Evolutionary conservation across 495 filamentous ascomycete species (phyloP).

Genomic region (Xylaria scruposa): DNA sequence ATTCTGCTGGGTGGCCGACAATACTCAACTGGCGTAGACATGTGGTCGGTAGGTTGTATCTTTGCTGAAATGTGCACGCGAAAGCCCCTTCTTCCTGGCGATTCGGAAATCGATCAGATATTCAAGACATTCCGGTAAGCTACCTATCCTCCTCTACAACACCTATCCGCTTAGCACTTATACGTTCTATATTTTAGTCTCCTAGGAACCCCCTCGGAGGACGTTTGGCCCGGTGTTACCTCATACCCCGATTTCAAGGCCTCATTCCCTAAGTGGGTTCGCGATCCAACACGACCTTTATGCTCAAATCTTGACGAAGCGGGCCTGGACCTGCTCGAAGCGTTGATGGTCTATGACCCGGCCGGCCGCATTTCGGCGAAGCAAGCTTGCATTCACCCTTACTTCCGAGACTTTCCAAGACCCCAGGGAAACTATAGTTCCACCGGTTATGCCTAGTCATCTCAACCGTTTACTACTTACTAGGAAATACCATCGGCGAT

Average conservation of each 20-base stretch:
- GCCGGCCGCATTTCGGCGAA: conserved; percentile 94
- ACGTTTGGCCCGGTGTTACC: conserved; percentile 93
- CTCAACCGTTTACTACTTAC: not conserved
- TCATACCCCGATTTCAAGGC: conserved; percentile 97
- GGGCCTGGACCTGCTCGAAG: conserved; percentile 89
- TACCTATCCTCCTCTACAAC: not conserved
- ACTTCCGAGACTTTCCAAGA: conserved; percentile 75
- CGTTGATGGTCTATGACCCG: conserved; percentile 92
- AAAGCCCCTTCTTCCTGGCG: conserved; percentile 95
- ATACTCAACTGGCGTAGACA: conserved; percentile 98
- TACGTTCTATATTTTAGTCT: conserved; percentile 57
- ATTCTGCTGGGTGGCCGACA: conserved; percentile 96
- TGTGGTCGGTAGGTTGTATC: conserved; percentile 99
- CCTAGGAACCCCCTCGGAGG: conserved; percentile 89
- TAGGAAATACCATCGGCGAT: not conserved
- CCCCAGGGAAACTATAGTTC: conserved; percentile 45
- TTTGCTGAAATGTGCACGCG: conserved; percentile 99
- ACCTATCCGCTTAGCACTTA: not conserved
- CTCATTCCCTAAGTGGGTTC: conserved; percentile 94
- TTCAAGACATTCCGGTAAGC: conserved; percentile 97
- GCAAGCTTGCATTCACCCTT: conserved; percentile 89
- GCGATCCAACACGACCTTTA: conserved; percentile 64
- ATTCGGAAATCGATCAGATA: conserved; percentile 99
- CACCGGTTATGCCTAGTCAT: conserved; percentile 46
- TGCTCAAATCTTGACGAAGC: conserved; percentile 68